Evolutionary conservation across 108 stramenopile species (phyloP).

Genomic region (Pelagomonas calceolata): DNA sequence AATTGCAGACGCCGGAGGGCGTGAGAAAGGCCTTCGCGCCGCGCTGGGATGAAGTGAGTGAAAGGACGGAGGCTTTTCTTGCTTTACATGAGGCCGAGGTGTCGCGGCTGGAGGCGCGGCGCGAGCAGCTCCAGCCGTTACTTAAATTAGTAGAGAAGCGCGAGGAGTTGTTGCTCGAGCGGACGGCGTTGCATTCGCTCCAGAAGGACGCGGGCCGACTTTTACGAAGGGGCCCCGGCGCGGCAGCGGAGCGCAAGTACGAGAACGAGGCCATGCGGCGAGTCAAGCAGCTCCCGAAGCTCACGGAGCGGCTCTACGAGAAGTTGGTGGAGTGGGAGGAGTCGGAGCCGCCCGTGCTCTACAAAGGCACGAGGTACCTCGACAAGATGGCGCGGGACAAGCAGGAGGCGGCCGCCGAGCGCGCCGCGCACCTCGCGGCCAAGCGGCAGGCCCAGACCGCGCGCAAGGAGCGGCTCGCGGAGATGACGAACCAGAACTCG

Average conservation of each 20-base stretch:
- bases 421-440: too few species aligned
- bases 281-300: neutral
- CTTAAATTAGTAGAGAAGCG: neutral
- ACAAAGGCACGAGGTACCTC: neutral
- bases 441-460: too few species aligned
- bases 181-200: neutral
- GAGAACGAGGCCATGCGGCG: neutral
- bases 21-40: neutral
- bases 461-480: too few species aligned
- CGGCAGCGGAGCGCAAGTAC: neutral
- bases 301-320: neutral
- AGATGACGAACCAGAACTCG: too few species aligned
- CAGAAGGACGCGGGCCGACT: neutral
- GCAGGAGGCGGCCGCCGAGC: too few species aligned
- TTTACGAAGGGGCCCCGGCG: neutral
- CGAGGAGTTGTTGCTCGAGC: neutral
- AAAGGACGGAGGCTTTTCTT: neutral
- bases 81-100: neutral
- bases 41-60: neutral
- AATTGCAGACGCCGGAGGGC: neutral
- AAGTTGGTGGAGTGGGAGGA: neutral
- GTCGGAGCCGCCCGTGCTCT: neutral
- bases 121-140: neutral
- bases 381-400: too few species aligned
- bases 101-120: neutral